These are phyloP conservation scores for Coemansia sp. DNA, from an alignment of 192 early-diverging fungal species.

Conservation along the genomic window DNA sequence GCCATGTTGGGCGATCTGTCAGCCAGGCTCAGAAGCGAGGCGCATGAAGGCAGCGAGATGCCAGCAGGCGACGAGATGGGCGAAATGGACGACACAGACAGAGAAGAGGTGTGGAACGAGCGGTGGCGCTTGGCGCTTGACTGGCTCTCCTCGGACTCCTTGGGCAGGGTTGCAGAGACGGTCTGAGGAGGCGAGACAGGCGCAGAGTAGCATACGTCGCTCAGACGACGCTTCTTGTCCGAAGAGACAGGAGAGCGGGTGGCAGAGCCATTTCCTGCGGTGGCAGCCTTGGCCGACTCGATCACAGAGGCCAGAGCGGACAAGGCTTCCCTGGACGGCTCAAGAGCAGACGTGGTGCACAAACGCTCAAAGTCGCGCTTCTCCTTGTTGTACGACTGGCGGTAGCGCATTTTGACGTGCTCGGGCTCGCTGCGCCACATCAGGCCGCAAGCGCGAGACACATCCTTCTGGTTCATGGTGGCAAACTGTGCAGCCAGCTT, in stretches of 20 bases:
- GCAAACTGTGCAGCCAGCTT: slow-evolving; percentile 52
- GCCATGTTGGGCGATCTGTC: slow-evolving; percentile 17
- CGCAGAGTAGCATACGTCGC: slow-evolving; percentile 39
- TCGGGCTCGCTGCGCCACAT: slow-evolving; percentile 59
- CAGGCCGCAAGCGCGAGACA: slow-evolving; percentile 56
- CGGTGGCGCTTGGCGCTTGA: slow-evolving; percentile 35
- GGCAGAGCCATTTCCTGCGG: background rate
- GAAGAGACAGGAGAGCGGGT: background rate
- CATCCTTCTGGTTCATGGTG: slow-evolving; percentile 55
- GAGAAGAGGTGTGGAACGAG: slow-evolving; percentile 38
- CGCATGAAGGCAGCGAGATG: slow-evolving; percentile 52
- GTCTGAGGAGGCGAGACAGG: slow-evolving; percentile 49
- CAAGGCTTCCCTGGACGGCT: slow-evolving; percentile 47
- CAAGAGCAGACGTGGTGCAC: slow-evolving; percentile 48
- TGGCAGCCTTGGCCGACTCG: slow-evolving; percentile 13
- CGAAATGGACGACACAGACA: slow-evolving; percentile 17
- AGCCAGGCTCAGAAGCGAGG: slow-evolving; percentile 51
- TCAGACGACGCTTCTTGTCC: slow-evolving; percentile 49
- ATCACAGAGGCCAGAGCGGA: slow-evolving; percentile 46
- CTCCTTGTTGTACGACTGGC: slow-evolving; percentile 56
- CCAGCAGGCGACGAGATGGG: slow-evolving; percentile 9
- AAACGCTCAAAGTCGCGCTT: slow-evolving; percentile 57
- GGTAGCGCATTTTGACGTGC: slow-evolving; percentile 57
- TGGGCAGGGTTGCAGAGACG: slow-evolving; percentile 2
- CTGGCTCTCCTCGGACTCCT: slow-evolving; percentile 16